Base-by-base conservation (phyloP, 2,329 filamentous ascomycete species). In the Cytospora schulzeri region DNA sequence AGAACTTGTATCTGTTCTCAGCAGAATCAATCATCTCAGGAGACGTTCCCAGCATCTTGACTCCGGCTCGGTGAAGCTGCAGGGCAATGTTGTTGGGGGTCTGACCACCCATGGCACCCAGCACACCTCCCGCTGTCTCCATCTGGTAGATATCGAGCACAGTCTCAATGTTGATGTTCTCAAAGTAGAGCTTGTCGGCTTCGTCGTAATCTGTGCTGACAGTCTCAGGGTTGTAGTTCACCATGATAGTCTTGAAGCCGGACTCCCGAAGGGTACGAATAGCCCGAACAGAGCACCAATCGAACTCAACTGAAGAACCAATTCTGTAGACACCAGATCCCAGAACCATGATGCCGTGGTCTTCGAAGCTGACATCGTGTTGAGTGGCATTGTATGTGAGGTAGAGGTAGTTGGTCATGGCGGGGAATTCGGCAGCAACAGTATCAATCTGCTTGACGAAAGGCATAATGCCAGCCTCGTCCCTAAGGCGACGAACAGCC, bases 361-460 rank as follows among this genome's bases (percentile, higher is more conserved):
- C 95, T 12, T 92, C 84, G 73, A 98, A 98, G 17, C 76, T 75
- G 62, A 98, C 82, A 72, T 99, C 95, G 70, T 91, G 89, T 76
- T 94, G 91, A 0, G 88, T 88, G 17, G 91, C 94, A 73, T 97
- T 97, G 82, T 98, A 98, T 0, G 95, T 98, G 67, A 96, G 82
- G 78, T 98, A 98, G 14, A 98, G 85, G 75, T 99, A 99, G 79
- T 99, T 98, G 24, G 95, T 98, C 70, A 87, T 90, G 7, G 92
- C 91, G 8, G 94, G 94, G 81, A 97, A 98, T 77, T 99, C 95
- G 19, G 93, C 95, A 57, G 95, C 95, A 56, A 99, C 95, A 0
- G 95, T 99, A 79, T 99, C 95, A 66, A 99, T 98, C 80, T 98
- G 94, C 85, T 98, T 98, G 62, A 97, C 94, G 67, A 92, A 90